These are phyloP conservation scores for Stemphylium lycopersici DNA, from an alignment of 2,329 filamentous ascomycete genomes.

Conservation along the genomic window DNA sequence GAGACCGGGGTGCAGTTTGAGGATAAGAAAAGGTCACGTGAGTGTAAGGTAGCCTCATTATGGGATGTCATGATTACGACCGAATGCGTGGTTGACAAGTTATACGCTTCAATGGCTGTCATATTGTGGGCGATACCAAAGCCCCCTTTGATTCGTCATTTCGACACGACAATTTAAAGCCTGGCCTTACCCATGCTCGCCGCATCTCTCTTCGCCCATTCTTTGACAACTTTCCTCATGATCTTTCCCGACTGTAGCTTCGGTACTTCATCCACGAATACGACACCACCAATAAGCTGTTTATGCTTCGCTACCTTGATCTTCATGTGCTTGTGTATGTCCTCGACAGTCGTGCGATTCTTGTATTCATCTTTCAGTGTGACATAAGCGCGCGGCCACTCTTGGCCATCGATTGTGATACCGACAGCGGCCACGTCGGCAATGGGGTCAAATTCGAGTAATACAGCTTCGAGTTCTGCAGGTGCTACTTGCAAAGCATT, in stretches of 20 bases:
- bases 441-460: conserved; percentile 59
- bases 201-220: conserved; percentile 63
- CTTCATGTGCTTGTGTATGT: conserved; percentile 49
- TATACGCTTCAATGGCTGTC: no score
- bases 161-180: conserved; percentile 15
- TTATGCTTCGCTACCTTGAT: conserved; percentile 60
- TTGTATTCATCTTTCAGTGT: conserved; percentile 56
- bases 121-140: background rate
- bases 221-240: conserved; percentile 61
- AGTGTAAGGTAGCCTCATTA: no score
- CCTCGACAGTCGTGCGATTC: conserved; percentile 34
- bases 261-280: conserved; percentile 63
- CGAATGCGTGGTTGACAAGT: no score
- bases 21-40: no score
- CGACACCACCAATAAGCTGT: conserved; percentile 58
- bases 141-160: background rate
- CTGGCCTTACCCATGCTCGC: conserved; percentile 40
- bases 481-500: conserved; percentile 49
- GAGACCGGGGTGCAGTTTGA: no score
- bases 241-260: conserved; percentile 66
- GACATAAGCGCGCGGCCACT: conserved; percentile 62
- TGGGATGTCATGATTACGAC: no score
- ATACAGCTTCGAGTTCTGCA: conserved; percentile 55
- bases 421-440: conserved; percentile 64
- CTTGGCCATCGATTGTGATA: conserved; percentile 57